Conservation (phyloP, 257 asterid species). For the Salvia rosmarinus region DNA sequence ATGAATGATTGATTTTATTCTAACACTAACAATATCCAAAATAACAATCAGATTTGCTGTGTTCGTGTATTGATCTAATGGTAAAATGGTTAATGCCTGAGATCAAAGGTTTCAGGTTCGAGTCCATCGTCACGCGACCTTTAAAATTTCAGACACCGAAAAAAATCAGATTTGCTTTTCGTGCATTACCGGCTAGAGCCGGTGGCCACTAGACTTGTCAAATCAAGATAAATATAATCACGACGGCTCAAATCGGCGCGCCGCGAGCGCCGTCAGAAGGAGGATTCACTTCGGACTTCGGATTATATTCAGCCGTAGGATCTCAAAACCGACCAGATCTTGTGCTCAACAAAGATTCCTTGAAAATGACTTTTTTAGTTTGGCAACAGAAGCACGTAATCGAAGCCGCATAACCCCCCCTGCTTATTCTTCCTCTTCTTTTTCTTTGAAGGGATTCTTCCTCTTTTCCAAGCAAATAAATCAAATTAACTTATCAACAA, state of each 20-base stretch:
- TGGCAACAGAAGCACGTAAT: conserved; percentile 32
- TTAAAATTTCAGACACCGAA: too few species aligned
- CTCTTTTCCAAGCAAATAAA: background rate
- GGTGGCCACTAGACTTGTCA: conserved; percentile 18
- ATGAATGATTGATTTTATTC: too few species aligned
- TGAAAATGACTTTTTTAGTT: background rate
- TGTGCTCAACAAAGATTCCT: conserved; percentile 19
- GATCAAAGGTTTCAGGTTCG: too few species aligned
- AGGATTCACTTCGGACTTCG: background rate
- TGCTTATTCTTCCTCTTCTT: background rate
- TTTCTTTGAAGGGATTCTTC: too few species aligned
- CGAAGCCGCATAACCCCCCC: conserved; percentile 12
- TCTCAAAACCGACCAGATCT: conserved; percentile 18
- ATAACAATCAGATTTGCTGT: too few species aligned
- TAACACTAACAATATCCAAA: too few species aligned
- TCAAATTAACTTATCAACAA: background rate
- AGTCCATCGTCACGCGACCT: too few species aligned
- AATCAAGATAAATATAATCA: conserved; percentile 11
- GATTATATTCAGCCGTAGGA: conserved; percentile 20
- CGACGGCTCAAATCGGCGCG: conserved; percentile 29
- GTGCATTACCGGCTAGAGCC: conserved; percentile 27
- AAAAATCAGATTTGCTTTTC: too few species aligned
- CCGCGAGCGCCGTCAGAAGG: conserved; percentile 29
- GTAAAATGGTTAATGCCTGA: too few species aligned
- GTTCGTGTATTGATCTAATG: too few species aligned